A percentile compares a stretch with the other conserved stretches of the same genome.
phyloP scores from a whole-genome alignment of 345 rosid genomes.

The Theobroma cacao region DNA sequence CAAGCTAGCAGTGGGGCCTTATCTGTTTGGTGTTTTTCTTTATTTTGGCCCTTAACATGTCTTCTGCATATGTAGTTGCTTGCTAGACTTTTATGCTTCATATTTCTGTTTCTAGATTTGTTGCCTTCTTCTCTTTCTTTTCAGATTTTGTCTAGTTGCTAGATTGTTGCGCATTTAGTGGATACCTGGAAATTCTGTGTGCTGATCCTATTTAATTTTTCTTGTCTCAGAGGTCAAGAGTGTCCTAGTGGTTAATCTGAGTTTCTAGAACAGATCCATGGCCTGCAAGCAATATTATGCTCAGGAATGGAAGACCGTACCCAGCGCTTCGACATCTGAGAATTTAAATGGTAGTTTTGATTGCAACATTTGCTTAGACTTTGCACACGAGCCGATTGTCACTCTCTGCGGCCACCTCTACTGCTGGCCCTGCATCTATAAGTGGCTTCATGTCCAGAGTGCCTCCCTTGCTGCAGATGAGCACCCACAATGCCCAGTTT shows the following conservation, averaged over 20 bases:
- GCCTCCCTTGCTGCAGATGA: conserved; percentile 55
- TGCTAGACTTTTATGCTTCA: background rate
- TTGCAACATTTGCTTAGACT: conserved; percentile 88
- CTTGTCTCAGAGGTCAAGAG: background rate
- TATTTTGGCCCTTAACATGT: background rate
- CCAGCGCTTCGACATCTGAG: conserved; percentile 28
- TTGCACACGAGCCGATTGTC: conserved; percentile 81
- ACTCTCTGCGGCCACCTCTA: conserved; percentile 94
- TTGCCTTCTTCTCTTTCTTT: background rate
- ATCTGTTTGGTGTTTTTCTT: conserved; percentile 9
- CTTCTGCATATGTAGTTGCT: background rate
- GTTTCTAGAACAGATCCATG: conserved; percentile 27
- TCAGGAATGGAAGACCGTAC: conserved; percentile 42
- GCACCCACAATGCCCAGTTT: conserved; percentile 82
- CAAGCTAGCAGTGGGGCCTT: background rate
- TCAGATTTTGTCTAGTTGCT: background rate
- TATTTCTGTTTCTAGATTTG: background rate
- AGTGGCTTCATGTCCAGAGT: conserved; percentile 80
- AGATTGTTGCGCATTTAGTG: background rate
- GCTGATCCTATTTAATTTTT: conserved; percentile 1
- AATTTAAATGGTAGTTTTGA: conserved; percentile 63
- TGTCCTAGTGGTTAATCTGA: background rate
- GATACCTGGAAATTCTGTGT: background rate
- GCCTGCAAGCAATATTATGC: conserved; percentile 42
- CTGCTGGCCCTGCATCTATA: conserved; percentile 98